Conservation (phyloP, 2,329 filamentous ascomycete genomes). For the Diplodia mutila region DNA sequence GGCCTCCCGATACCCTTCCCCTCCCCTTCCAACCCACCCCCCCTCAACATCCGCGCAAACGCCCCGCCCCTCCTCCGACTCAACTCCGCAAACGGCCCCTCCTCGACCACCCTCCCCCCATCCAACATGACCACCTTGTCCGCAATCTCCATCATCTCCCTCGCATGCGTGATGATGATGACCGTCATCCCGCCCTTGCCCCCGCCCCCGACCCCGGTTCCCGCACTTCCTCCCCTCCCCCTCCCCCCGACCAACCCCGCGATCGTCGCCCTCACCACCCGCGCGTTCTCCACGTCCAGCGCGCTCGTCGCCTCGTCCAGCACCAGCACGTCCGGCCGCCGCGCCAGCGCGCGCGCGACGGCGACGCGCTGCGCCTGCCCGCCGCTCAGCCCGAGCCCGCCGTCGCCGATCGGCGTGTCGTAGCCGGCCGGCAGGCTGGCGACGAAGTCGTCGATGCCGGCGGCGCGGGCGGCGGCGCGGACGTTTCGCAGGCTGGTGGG, state of each 20-base stretch:
- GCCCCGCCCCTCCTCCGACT: conserved; percentile 34
- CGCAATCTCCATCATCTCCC: conserved; percentile 84
- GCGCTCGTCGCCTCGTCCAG: conserved; percentile 87
- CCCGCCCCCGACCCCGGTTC: background rate
- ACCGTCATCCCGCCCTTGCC: conserved; percentile 62
- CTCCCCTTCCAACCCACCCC: conserved; percentile 33
- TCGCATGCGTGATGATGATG: conserved; percentile 79
- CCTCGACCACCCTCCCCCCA: conserved; percentile 68
- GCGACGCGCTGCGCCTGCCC: conserved; percentile 82
- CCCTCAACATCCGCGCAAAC: conserved; percentile 45
- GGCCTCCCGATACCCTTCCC: background rate
- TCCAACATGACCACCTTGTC: conserved; percentile 73
- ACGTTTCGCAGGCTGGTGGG: conserved; percentile 54
- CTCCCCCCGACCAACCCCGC: conserved; percentile 51
- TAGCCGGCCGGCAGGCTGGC: conserved; percentile 71
- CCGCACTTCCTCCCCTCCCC: conserved; percentile 5
- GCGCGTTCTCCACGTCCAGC: conserved; percentile 71
- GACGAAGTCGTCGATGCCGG: conserved; percentile 79
- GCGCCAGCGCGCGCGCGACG: conserved; percentile 77
- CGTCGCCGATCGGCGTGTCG: conserved; percentile 74
- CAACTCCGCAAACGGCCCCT: conserved; percentile 68
- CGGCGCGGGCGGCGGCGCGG: conserved; percentile 54
- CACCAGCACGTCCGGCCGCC: conserved; percentile 72
- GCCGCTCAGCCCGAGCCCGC: conserved; percentile 72
- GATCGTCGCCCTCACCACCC: conserved; percentile 67